Conservation (phyloP, 257 asterid species). For the Lantana camara region DNA sequence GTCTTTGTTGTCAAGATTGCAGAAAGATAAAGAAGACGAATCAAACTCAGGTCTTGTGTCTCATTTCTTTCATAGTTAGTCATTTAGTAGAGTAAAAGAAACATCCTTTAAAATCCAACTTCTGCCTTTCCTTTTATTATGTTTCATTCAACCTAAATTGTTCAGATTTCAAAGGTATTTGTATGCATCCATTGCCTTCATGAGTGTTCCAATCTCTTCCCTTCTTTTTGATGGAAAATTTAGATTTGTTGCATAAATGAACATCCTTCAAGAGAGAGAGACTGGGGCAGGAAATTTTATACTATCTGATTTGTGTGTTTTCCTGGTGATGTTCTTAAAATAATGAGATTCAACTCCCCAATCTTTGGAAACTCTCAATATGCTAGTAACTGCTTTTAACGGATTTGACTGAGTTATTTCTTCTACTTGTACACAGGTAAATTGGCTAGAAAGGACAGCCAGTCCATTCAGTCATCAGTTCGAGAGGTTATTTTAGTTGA, state of each 20-base stretch:
- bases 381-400: slow-evolving; percentile 26
- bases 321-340: not conserved
- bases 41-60: slow-evolving; percentile 48
- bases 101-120: not conserved
- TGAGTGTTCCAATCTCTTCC: not conserved
- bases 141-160: not conserved
- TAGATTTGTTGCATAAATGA: no score
- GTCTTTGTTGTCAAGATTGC: slow-evolving; percentile 49
- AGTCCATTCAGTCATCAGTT: slow-evolving; percentile 35
- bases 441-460: slow-evolving; percentile 37
- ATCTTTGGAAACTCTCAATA: slow-evolving; percentile 9
- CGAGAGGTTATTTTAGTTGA: slow-evolving; percentile 48
- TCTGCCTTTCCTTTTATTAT: not conserved
- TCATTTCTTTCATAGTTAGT: slow-evolving; percentile 14
- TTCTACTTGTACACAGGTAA: slow-evolving; percentile 40
- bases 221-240: not conserved
- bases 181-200: not conserved
- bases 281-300: not conserved
- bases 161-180: slow-evolving; percentile 7
- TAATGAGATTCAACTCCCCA: not conserved
- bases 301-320: not conserved
- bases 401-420: slow-evolving; percentile 32
- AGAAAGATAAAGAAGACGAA: slow-evolving; percentile 51
- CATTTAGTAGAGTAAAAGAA: not conserved
- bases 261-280: not conserved